phyloP scores from a whole-genome alignment of 2,329 filamentous ascomycete genomes.

The Pestalotiopsis sp. region DNA sequence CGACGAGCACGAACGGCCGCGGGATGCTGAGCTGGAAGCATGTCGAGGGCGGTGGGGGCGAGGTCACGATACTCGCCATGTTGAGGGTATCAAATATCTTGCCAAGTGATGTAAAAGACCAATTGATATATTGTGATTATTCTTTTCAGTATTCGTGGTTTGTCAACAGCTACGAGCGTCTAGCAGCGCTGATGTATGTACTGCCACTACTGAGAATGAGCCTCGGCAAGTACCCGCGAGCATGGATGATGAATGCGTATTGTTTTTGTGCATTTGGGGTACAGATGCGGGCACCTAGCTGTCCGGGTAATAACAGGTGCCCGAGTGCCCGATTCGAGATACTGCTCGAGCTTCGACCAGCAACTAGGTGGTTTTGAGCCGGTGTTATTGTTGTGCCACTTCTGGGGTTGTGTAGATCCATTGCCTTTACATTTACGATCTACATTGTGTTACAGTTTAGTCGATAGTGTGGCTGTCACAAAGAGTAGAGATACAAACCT shows the following conservation, averaged over 20 bases:
- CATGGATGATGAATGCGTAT: neutral
- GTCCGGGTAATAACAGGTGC: too few relatives aligned
- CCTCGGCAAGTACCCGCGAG: neutral
- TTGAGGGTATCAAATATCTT: too few relatives aligned
- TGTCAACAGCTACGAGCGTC: neutral
- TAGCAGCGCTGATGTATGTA: neutral
- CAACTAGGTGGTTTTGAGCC: too few relatives aligned
- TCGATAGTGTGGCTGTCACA: neutral
- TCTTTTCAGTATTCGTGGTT: neutral
- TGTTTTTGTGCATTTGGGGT: neutral
- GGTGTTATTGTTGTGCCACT: too few relatives aligned
- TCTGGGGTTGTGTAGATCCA: too few relatives aligned
- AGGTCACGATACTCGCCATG: neutral
- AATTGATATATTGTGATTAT: neutral
- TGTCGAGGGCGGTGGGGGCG: neutral
- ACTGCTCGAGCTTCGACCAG: too few relatives aligned
- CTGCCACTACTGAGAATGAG: neutral
- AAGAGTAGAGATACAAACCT: neutral
- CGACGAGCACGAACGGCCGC: slow-evolving; percentile 47
- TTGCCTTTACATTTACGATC: too few relatives aligned
- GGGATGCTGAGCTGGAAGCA: slow-evolving; percentile 43
- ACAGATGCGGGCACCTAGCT: neutral
- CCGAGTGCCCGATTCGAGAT: too few relatives aligned
- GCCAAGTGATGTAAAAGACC: too few relatives aligned
- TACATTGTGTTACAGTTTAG: too few relatives aligned